These are phyloP conservation scores for Magnusiomyces sp. DNA, from an alignment of 1,139 yeast species.

Conservation along the genomic window DNA sequence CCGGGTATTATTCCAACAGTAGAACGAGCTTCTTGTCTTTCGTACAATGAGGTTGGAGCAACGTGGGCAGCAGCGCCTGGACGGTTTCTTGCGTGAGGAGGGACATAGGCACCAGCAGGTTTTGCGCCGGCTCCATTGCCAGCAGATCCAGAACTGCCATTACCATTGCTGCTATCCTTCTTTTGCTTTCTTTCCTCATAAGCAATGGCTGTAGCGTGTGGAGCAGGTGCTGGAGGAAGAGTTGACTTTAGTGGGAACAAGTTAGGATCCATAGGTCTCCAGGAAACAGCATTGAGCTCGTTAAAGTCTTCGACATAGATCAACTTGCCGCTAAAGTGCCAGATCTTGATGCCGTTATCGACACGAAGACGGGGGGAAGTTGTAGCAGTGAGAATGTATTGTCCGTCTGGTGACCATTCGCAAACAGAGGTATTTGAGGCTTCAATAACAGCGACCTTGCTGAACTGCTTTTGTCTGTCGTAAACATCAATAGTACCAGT, in stretches of 20 bases:
- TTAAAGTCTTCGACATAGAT: slow-evolving; percentile 69
- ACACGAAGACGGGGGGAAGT: slow-evolving; percentile 96
- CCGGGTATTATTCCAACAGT: too few relatives aligned
- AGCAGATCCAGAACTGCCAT: slow-evolving; percentile 23
- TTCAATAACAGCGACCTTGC: slow-evolving; percentile 70
- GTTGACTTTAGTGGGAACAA: slow-evolving; percentile 49
- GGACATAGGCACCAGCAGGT: slow-evolving; percentile 85
- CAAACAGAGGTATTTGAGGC: slow-evolving; percentile 93
- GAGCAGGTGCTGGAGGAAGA: slow-evolving; percentile 50
- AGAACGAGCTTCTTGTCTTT: slow-evolving; percentile 18
- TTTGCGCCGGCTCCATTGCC: slow-evolving; percentile 30
- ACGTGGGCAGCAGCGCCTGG: slow-evolving; percentile 28
- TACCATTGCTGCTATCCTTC: slow-evolving; percentile 23
- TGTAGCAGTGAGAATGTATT: slow-evolving; percentile 88
- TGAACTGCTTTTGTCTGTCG: slow-evolving; percentile 83
- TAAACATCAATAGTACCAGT: slow-evolving; percentile 95
- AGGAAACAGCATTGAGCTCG: slow-evolving; percentile 71
- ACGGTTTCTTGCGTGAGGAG: slow-evolving; percentile 75
- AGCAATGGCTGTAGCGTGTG: slow-evolving; percentile 47
- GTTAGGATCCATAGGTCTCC: slow-evolving; percentile 69
- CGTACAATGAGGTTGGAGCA: slow-evolving; percentile 30
- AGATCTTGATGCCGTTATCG: slow-evolving; percentile 86
- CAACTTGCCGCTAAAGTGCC: slow-evolving; percentile 86
- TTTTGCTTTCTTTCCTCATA: slow-evolving; percentile 19
- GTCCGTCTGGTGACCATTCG: slow-evolving; percentile 98